These are phyloP conservation scores for Penicillium malachiteum DNA, from an alignment of 495 filamentous ascomycete species.

Conservation along the genomic window DNA sequence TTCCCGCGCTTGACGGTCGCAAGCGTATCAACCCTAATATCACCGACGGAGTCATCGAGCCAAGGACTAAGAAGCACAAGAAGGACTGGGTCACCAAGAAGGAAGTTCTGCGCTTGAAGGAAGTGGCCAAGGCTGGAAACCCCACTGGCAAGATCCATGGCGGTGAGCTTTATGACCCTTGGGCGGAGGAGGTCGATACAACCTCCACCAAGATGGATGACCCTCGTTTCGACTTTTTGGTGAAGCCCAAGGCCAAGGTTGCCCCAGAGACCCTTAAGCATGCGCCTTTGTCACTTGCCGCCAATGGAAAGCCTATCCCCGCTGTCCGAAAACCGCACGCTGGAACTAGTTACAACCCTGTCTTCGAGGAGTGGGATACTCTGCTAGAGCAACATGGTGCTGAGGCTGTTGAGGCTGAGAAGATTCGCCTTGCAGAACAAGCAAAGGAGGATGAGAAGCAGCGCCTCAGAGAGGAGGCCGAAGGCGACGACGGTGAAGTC, in stretches of 20 bases:
- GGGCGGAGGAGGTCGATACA: slow-evolving; percentile 56
- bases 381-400: slow-evolving; percentile 70
- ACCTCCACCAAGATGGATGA: slow-evolving; percentile 36
- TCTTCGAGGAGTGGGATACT: slow-evolving; percentile 77
- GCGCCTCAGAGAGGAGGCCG: slow-evolving; percentile 55
- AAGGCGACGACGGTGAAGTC: slow-evolving; percentile 64
- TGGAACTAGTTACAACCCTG: slow-evolving; percentile 88
- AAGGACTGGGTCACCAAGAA: slow-evolving; percentile 75
- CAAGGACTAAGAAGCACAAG: slow-evolving; percentile 67
- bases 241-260: slow-evolving; percentile 60
- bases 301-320: slow-evolving; percentile 71
- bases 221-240: slow-evolving; percentile 58
- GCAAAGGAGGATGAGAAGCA: slow-evolving; percentile 59
- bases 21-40: slow-evolving; percentile 64
- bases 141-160: slow-evolving; percentile 54
- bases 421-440: slow-evolving; percentile 67
- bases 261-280: slow-evolving; percentile 75
- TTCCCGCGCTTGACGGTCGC: slow-evolving; percentile 70
- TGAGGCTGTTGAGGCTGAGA: slow-evolving; percentile 76
- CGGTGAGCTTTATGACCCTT: slow-evolving; percentile 68
- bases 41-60: slow-evolving; percentile 66
- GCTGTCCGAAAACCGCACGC: slow-evolving; percentile 76
- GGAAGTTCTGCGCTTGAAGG: slow-evolving; percentile 73
- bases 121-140: slow-evolving; percentile 71
- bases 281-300: slow-evolving; percentile 74